phyloP scores from a whole-genome alignment of 805 yeast species.

The Metschnikowia koreensis region DNA sequence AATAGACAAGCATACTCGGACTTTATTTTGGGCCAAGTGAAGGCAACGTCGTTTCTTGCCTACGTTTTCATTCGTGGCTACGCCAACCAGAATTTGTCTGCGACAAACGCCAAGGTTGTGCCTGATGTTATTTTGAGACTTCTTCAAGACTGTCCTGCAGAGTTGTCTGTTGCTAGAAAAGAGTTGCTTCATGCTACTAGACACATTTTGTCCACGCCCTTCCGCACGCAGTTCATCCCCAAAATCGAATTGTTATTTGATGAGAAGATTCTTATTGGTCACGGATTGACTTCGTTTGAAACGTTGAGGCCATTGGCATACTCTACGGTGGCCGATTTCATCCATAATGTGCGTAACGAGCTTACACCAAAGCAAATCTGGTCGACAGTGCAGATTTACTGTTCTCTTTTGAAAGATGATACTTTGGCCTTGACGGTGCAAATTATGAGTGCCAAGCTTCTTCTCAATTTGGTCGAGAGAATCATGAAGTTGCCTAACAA shows the following conservation, averaged over 20 bases:
- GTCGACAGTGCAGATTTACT: conserved; percentile 81
- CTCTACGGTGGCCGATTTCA: conserved; percentile 92
- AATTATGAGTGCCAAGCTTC: conserved; percentile 90
- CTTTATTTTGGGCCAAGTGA: conserved; percentile 88
- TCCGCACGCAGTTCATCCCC: conserved; percentile 76
- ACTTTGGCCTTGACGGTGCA: conserved; percentile 86
- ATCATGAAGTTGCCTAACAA: conserved; percentile 79
- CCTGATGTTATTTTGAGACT: conserved; percentile 86
- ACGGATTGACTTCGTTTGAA: conserved; percentile 87
- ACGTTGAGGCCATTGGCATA: conserved; percentile 91
- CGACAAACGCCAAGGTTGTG: conserved; percentile 50
- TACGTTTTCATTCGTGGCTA: conserved; percentile 86
- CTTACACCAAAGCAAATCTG: conserved; percentile 79
- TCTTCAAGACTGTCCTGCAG: conserved; percentile 94
- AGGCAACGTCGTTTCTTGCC: conserved; percentile 92
- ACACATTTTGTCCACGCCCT: conserved; percentile 90
- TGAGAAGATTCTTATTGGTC: conserved; percentile 85
- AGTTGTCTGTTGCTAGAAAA: conserved; percentile 84
- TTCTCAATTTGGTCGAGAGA: conserved; percentile 84
- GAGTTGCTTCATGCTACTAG: conserved; percentile 92
- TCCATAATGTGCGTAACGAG: conserved; percentile 86
- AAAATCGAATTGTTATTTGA: conserved; percentile 83
- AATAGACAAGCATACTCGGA: conserved; percentile 83
- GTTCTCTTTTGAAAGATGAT: conserved; percentile 76
- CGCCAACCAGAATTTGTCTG: conserved; percentile 56